Base-by-base conservation (phyloP, 129 eudicot genomes). In the Calendula officinalis region DNA sequence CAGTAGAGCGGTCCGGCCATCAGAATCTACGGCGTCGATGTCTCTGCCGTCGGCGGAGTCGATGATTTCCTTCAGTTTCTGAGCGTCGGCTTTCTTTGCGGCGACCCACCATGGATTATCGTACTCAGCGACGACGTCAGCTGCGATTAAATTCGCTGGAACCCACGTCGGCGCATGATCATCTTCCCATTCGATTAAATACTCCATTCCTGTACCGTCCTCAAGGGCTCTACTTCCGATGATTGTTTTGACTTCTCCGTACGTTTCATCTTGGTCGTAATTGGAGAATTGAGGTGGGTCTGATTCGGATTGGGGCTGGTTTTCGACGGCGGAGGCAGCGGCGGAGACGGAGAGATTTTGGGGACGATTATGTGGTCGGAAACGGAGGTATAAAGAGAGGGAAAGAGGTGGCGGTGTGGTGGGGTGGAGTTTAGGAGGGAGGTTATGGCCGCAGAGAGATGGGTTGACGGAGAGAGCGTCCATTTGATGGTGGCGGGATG, bases 131-230 rank as follows among this genome's bases (percentile, higher is more conserved):
- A 92, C 73, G 8, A 88, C 96, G 72, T 92, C 99, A 4, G 52
- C 69, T 1, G 99, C 96, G 10, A 88, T 85, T 73, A 38, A 61
- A 10, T 76, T 75, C 35, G 79, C 78, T 1, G 99, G 99, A 52
- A 92, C 87, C 99, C 99, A 92, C 2, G 96, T 92, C 12, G 99
- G 99, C 40, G 71, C 85, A 58, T 92, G 99, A 5, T 77, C 96
- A 60, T 92, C 99, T 55, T 81, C 83, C 98, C 99, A 92, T 59
- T 92, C 85, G 35, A 92, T 81, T 12, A 92, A 58, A 49, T 92
- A 92, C 81, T 88, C 96, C 96, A 92, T 92, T 9, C 82, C 84
- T 47, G 69, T 15, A 3, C 75, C 82, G 10, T 6, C 53, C 30
- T 70, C 72, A 7, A 80, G 69, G 0, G 87, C 90, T 67, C 98